Percentiles rank a stretch among this genome's conserved stretches.
Evolutionary conservation across 176 grass and related monocot genomes (phyloP).

Genomic region (Puccinellia tenuiflora): DNA sequence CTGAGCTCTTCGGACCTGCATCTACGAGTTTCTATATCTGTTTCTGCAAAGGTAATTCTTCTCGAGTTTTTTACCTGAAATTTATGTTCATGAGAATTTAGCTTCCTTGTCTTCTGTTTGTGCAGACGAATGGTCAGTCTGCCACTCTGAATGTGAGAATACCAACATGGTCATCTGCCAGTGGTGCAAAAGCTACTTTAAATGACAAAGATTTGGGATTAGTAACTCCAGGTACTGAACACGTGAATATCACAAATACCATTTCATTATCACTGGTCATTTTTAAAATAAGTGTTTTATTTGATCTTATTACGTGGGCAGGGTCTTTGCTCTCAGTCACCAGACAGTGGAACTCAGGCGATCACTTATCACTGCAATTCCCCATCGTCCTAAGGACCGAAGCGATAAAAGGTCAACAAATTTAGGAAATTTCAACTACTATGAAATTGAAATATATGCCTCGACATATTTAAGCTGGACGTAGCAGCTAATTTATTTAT

Average conservation of each 20-base stretch:
- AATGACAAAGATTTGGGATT: slow-evolving; percentile 59
- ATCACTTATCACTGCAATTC: slow-evolving; percentile 51
- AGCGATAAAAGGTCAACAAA: slow-evolving; percentile 61
- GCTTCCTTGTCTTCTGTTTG: slow-evolving; percentile 17
- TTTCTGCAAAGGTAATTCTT: slow-evolving; percentile 52
- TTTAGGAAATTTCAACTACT: background rate
- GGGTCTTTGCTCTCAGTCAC: slow-evolving; percentile 70
- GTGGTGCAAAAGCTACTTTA: slow-evolving; percentile 48
- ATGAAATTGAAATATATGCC: background rate
- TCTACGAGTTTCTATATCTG: slow-evolving; percentile 53
- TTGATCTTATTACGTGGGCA: slow-evolving; percentile 27
- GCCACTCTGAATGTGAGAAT: slow-evolving; percentile 71
- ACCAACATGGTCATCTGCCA: slow-evolving; percentile 75
- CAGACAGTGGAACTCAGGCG: slow-evolving; percentile 66
- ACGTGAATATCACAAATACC: background rate
- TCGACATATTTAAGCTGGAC: background rate
- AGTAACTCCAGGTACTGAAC: slow-evolving; percentile 53
- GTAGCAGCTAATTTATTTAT: background rate
- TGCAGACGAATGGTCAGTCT: slow-evolving; percentile 47
- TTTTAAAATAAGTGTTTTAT: background rate
- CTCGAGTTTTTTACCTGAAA: background rate
- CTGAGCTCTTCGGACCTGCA: slow-evolving; percentile 41
- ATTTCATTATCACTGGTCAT: background rate
- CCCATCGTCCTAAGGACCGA: slow-evolving; percentile 58
- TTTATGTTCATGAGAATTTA: background rate